These are phyloP conservation scores for Chytriomyces hyalinus DNA, from an alignment of 192 early-diverging fungal genomes.

Conservation along the genomic window DNA sequence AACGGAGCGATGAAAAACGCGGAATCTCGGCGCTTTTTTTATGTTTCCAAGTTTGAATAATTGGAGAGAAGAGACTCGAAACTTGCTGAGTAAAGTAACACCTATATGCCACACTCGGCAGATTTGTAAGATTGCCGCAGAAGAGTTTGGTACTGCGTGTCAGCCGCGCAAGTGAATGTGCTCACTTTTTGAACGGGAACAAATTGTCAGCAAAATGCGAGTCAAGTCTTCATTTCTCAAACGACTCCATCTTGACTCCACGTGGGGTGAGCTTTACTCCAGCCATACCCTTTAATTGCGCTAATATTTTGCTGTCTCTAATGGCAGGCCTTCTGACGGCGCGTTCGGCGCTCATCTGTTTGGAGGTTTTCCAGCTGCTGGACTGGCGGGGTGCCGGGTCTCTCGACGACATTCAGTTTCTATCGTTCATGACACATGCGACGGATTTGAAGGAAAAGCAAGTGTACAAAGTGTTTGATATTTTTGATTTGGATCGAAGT, in stretches of 20 bases:
- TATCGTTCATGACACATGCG: slow-evolving; percentile 35
- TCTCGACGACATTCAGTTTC: slow-evolving; percentile 56
- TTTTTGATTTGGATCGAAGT: slow-evolving; percentile 56
- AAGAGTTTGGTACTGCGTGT: too few species aligned
- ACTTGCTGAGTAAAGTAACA: too few species aligned
- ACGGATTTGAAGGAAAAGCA: slow-evolving; percentile 50
- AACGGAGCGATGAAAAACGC: too few species aligned
- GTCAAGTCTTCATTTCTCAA: slow-evolving; percentile 53
- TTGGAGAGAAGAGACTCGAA: too few species aligned
- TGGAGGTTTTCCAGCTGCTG: slow-evolving; percentile 44
- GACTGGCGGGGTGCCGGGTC: slow-evolving; percentile 50
- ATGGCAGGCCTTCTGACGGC: slow-evolving; percentile 45
- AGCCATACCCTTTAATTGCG: background rate
- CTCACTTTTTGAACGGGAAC: too few species aligned
- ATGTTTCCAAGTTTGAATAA: too few species aligned
- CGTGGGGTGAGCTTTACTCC: slow-evolving; percentile 42
- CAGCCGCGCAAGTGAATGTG: too few species aligned
- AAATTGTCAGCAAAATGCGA: slow-evolving; percentile 32
- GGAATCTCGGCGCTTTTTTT: too few species aligned
- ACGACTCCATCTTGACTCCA: slow-evolving; percentile 50
- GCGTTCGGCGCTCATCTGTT: slow-evolving; percentile 38
- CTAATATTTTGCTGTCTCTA: background rate
- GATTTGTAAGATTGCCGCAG: too few species aligned
- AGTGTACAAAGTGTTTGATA: slow-evolving; percentile 54
- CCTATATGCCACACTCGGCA: too few species aligned